Evolutionary conservation across 2,329 filamentous ascomycete genomes (phyloP), one percentile per base, ranked within the genome.

Genomic region (Scytalidium lignicola): DNA sequence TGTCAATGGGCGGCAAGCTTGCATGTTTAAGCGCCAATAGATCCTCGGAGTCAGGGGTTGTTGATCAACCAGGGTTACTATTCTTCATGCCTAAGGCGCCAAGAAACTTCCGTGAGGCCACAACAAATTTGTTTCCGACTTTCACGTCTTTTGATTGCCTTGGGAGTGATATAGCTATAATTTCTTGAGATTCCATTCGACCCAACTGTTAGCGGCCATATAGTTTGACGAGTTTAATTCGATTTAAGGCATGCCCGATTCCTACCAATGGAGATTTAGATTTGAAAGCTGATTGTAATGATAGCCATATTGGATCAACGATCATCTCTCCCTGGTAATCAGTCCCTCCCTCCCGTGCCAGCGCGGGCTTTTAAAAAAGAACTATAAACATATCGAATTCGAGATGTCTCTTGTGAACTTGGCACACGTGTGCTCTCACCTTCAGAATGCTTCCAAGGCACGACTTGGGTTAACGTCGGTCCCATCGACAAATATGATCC

Each of bases 361-460:
- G 15, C 15, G 15, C n/a, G 32, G 32, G 32, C 32, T 37, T n/a
- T 37, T 37, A 13, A 5, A 17, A 8, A 37, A 37, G 15, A n/a
- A 5, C n/a, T 13, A 17, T n/a, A n/a, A 4, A 68, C 55, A 43
- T 5, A 15, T n/a, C 32, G 15, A 37, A n/a, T 9, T 7, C 32
- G 15, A 37, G 15, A 88, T 89, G 85, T 88, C 84, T 59, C 82
- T 88, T 68, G 80, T 83, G 65, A 80, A 83, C 65, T 81, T 88
- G 62, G 74, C 83, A 52, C 70, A 86, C 68, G 77, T 87, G 62
- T 88, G 83, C 70, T 86, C 85, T 45, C 85, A 88, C 67, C 72
- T 89, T 50, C 83, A 87, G 68, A 89, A 89, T 70, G 83, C 82
- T 59, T 85, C 82, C 41, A 80, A 81, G 61, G 83, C 82, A 12